Percentiles rank a stretch among this genome's conserved stretches.
Evolutionary conservation across 345 rosid genomes (phyloP).

Genomic region (Leavenworthia alabamica): DNA sequence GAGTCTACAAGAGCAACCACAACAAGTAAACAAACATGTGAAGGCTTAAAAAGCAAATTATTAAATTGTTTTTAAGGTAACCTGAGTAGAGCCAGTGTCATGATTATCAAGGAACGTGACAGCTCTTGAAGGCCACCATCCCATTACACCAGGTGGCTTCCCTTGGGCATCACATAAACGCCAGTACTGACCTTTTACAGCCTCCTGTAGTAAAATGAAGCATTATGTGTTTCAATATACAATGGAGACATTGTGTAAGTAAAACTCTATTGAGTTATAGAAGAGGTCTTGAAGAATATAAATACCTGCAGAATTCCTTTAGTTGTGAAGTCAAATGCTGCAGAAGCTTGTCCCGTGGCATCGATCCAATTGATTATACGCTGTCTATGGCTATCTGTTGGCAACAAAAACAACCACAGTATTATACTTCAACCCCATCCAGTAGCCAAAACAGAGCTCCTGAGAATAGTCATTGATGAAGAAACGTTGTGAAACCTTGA

Average conservation of each 20-base stretch:
- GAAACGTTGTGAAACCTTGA: constrained; percentile 51
- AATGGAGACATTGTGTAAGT: not conserved
- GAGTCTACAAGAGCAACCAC: constrained; percentile 48
- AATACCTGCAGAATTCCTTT: constrained; percentile 81
- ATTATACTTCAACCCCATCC: not conserved
- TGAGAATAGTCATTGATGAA: constrained; percentile 8
- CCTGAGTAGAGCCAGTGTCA: constrained; percentile 95
- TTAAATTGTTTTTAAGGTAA: constrained; percentile 1
- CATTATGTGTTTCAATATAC: not conserved
- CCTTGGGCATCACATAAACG: constrained; percentile 74
- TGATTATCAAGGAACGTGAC: constrained; percentile 88
- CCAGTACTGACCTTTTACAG: constrained; percentile 83
- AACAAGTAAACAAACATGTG: constrained; percentile 10
- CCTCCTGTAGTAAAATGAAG: constrained; percentile 45
- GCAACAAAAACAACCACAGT: not conserved
- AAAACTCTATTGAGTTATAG: not conserved
- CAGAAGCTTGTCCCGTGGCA: constrained; percentile 61
- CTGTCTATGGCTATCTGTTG: constrained; percentile 73
- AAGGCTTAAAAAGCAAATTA: not conserved
- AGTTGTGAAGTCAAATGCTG: constrained; percentile 93
- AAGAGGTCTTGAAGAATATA: not conserved
- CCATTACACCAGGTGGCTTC: constrained; percentile 90
- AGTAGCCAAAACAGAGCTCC: not conserved
- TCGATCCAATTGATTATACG: constrained; percentile 82
- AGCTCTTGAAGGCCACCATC: constrained; percentile 96